phyloP scores from a whole-genome alignment of 139 green algal species.

The Chlorella sp. region DNA sequence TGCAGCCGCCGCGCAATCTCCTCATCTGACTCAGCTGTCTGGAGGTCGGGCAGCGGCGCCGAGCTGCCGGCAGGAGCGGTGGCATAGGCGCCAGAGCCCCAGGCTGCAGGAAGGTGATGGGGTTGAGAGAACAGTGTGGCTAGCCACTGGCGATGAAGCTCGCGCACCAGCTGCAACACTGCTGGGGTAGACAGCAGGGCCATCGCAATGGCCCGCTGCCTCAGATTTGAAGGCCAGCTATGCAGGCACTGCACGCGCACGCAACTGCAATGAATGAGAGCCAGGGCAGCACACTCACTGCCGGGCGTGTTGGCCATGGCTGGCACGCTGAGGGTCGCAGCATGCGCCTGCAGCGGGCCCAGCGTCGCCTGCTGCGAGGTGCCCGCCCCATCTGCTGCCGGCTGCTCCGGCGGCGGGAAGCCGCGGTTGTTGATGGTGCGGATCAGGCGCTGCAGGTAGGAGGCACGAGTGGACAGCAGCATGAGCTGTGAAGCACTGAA shows the following conservation, averaged over 20 bases:
- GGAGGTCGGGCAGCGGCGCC: not conserved
- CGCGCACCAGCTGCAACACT: no score
- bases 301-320: conserved; percentile 11
- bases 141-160: no score
- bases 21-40: not conserved
- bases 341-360: not conserved
- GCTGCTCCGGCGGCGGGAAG: not conserved
- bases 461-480: no score
- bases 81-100: not conserved
- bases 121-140: no score
- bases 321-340: not conserved
- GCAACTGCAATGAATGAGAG: no score
- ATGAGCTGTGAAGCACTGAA: no score
- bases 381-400: not conserved
- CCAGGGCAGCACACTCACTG: conserved; percentile 15
- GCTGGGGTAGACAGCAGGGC: no score
- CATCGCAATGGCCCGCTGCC: no score
- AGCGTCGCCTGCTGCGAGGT: not conserved
- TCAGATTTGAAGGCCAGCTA: no score
- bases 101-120: not conserved
- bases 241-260: no score
- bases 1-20: conserved; percentile 15
- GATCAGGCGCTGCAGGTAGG: conserved; percentile 7
- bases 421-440: conserved; percentile 34
- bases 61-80: not conserved